phyloP scores from a whole-genome alignment of 495 filamentous ascomycete species.

The Aspergillus carlsbadensis region DNA sequence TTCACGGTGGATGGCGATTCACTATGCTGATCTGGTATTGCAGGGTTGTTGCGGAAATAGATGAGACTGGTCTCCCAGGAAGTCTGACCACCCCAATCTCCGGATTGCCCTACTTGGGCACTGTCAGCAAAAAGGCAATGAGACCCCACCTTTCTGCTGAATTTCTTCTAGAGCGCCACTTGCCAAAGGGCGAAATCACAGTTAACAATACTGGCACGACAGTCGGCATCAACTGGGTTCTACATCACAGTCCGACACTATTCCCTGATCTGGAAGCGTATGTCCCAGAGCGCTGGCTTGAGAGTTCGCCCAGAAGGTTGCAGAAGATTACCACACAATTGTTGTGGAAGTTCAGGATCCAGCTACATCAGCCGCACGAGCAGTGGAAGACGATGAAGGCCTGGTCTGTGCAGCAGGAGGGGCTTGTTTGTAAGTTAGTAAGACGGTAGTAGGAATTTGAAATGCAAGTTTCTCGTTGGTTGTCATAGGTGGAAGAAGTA shows the following conservation, averaged over 20 bases:
- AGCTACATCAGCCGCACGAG: background rate
- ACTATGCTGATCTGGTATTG: background rate
- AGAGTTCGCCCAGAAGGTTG: conserved; percentile 35
- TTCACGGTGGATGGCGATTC: background rate
- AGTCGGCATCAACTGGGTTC: conserved; percentile 28
- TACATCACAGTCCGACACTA: conserved; percentile 30
- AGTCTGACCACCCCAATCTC: conserved; percentile 33
- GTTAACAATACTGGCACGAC: conserved; percentile 21
- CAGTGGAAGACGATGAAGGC: background rate
- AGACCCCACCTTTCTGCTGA: conserved; percentile 35
- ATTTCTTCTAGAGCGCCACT: conserved; percentile 31
- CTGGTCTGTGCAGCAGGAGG: conserved; percentile 1
- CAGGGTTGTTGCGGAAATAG: conserved; percentile 26
- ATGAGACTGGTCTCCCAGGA: conserved; percentile 18
- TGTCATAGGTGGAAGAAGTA: background rate
- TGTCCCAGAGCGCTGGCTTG: conserved; percentile 52
- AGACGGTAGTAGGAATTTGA: background rate
- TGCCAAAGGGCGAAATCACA: conserved; percentile 19
- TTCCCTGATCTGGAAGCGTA: conserved; percentile 49
- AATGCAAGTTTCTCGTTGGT: background rate
- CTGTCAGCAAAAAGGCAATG: conserved; percentile 34
- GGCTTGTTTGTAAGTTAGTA: background rate
- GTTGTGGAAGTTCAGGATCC: background rate
- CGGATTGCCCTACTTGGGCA: conserved; percentile 50
- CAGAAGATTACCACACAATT: conserved; percentile 45